Evolutionary conservation across 179 eudicot genomes (phyloP).

Genomic region (Beta macrorhiza): DNA sequence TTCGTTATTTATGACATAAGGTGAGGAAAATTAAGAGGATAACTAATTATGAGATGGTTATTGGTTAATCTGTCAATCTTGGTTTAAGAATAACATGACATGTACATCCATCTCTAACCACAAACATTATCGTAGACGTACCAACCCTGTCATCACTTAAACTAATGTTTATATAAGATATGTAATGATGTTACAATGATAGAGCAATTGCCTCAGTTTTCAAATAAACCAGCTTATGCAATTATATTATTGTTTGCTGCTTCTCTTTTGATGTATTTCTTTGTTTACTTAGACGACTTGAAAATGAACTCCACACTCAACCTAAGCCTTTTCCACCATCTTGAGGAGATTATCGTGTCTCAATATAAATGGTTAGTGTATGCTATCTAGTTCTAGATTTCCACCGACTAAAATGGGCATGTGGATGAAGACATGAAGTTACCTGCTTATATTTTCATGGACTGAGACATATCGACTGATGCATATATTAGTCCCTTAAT

Average conservation of each 20-base stretch:
- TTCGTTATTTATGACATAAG: neutral
- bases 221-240: neutral
- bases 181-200: neutral
- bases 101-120: constrained; percentile 13
- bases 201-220: neutral
- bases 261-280: neutral
- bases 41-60: neutral
- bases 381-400: too few species aligned
- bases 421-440: neutral
- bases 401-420: too few species aligned
- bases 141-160: neutral
- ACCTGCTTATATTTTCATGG: neutral
- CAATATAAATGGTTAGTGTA: neutral
- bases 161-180: neutral
- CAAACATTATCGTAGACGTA: neutral
- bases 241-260: neutral
- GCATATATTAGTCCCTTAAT: too few species aligned
- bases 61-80: neutral
- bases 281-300: neutral
- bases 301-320: neutral
- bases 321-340: neutral
- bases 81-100: constrained; percentile 11
- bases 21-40: neutral
- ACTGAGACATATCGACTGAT: neutral
- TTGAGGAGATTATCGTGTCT: neutral